Evolutionary conservation across 169 alveolate species (phyloP).

Genomic region (Plasmodium vinckei): DNA sequence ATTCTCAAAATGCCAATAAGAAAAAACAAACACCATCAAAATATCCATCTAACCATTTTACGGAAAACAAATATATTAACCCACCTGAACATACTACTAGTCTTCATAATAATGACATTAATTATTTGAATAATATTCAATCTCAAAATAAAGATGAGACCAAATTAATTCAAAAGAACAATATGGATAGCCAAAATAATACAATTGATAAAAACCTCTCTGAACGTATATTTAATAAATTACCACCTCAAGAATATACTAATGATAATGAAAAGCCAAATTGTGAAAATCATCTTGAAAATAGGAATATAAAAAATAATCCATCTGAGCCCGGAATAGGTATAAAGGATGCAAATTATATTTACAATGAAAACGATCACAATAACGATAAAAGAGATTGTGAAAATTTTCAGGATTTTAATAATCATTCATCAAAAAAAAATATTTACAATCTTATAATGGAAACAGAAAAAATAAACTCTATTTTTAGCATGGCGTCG

Average conservation of each 20-base stretch:
- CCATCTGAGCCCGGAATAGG: too few species aligned
- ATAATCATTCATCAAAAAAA: conserved; percentile 38
- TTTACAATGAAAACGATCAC: not conserved
- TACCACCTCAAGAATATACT: not conserved
- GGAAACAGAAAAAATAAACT: conserved; percentile 62
- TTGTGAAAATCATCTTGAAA: not conserved
- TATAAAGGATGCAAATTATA: not conserved
- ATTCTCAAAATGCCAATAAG: conserved; percentile 14
- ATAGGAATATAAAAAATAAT: not conserved
- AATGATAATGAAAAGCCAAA: too few species aligned
- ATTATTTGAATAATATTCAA: not conserved
- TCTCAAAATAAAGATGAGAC: not conserved
- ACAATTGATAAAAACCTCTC: not conserved
- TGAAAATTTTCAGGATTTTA: conserved; percentile 6
- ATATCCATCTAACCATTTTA: not conserved
- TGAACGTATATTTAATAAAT: not conserved
- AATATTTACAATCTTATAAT: conserved; percentile 57
- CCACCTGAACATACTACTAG: too few species aligned
- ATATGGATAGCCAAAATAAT: not conserved
- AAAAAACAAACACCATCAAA: not conserved
- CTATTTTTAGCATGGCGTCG: conserved; percentile 54
- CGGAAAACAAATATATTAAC: not conserved
- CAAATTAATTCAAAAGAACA: not conserved
- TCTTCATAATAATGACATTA: not conserved
- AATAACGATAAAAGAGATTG: not conserved